phyloP scores from a whole-genome alignment of 2,329 filamentous ascomycete genomes.

The Ustulina deusta region DNA sequence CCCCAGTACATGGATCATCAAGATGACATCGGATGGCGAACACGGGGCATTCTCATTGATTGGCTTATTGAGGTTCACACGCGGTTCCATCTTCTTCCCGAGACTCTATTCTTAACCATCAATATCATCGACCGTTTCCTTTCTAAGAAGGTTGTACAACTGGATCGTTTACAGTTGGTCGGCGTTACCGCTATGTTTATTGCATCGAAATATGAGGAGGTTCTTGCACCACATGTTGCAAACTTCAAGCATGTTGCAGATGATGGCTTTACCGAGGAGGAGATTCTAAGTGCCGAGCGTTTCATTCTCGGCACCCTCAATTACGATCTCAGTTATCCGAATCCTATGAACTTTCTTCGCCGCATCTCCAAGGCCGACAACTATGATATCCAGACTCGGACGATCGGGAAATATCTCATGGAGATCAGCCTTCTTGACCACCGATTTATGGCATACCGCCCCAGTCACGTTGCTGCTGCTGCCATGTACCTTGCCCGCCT shows the following conservation, averaged over 20 bases:
- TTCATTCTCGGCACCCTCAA: constrained; percentile 91
- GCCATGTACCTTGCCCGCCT: constrained; percentile 95
- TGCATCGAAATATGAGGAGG: constrained; percentile 98
- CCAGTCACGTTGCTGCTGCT: constrained; percentile 89
- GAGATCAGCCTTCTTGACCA: constrained; percentile 97
- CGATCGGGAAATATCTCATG: constrained; percentile 96
- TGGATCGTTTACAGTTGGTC: constrained; percentile 95
- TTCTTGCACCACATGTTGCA: constrained; percentile 93
- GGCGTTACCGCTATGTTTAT: constrained; percentile 99
- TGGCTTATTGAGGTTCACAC: constrained; percentile 99
- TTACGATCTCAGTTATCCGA: constrained; percentile 98
- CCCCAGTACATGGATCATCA: constrained; percentile 96
- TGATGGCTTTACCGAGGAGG: constrained; percentile 92
- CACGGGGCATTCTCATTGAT: constrained; percentile 95
- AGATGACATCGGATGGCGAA: constrained; percentile 97
- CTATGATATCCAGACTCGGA: constrained; percentile 98
- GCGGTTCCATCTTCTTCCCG: constrained; percentile 92
- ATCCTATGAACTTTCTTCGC: constrained; percentile 99
- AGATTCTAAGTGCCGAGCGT: constrained; percentile 97
- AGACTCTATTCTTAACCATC: constrained; percentile 95
- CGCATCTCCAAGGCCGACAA: constrained; percentile 99
- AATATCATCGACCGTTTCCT: constrained; percentile 99
- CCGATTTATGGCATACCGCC: constrained; percentile 88
- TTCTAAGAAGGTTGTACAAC: constrained; percentile 92
- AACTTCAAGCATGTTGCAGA: constrained; percentile 98